Evolutionary conservation across 768 basidiomycete genomes (phyloP), one percentile per base, ranked within the genome.

Genomic region (Crassisporium funariophilum): DNA sequence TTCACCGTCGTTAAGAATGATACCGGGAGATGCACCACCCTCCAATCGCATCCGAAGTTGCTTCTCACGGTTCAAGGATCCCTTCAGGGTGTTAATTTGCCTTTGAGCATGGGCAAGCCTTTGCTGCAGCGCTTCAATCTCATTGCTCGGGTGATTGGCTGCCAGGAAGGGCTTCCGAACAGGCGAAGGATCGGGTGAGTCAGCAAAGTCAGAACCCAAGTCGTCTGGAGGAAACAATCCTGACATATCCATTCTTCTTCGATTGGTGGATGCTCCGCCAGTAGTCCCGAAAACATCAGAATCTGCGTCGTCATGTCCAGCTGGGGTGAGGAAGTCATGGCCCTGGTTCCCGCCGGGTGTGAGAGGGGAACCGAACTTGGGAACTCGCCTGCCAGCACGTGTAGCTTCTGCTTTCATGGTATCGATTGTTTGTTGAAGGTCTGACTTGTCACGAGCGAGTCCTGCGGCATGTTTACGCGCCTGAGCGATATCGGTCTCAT

Each of bases 401-500:
- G 79, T 77, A 38, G 82, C 71, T 36, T 95, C 90, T 0, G 77
- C 76, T 68, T 88, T 91, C 60, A 91, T 64, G 3, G 76, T 72
- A 57, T 97, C 93, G 19, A 98, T 71, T 3, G 81, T 73, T 50
- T 84, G 81, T 62, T 95, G 89, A 31, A 99, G 73, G 56, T 99
- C 95, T 20, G 83, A 86, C 72, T 95, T 95, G 65, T 99, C 97
- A 52, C 95, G 81, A 56, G 87, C 84, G 19, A 98, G 76, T 19
- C 88, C 85, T 1, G 95, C 95, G 1, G 88, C 84, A 44, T 87
- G 82, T 66, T 91, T 91, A 37, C 94, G 80, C 56, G 91, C 89
- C 50, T 90, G 87, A 3, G 95, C 97, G 47, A 98, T 80, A 52
- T 97, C 93, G 11, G 93, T 92, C 69, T 98, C 95, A 60, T 98